Evolutionary conservation across 305 asterid genomes (phyloP), one percentile per base, ranked within the genome.

Genomic region (Ilex paraguariensis): DNA sequence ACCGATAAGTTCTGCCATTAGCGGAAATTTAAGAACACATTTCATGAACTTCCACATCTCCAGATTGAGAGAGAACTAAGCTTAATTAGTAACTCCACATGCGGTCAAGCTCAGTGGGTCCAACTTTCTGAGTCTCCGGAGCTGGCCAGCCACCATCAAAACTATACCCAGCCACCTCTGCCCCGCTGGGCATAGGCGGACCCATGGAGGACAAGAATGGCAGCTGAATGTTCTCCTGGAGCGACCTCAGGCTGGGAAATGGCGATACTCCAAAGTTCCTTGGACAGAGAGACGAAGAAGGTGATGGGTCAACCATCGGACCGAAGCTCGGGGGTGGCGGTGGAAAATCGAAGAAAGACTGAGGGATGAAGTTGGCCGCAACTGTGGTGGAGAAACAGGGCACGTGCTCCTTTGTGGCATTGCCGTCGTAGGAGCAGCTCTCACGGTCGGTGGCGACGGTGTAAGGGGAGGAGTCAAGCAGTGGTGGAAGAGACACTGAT

Each of bases 311-410:
- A 16, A 70, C 13, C 6, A 70, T 44, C 0, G 69, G 44, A 12
- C 44, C 46, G 62, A 44, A 64, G 5, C 52, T 17, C 55, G 48
- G 32, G 7, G 70, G 64, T 4, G 84, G 82, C 3, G 76, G 71
- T 5, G 88, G 82, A 10, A 76, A 75, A 10, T 83, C 85, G 67
- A 83, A 77, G 56, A 87, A 66, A 12, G 85, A 70, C 65, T 48
- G 70, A 16, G 76, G 77, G 80, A 73, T 75, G 82, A 75, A 84
- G 66, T 70, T 51, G 33, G 79, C 66, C 9, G 74, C 44, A 33
- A 74, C 60, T 33, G 81, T 13, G 58, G 82, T 88, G 98, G 98
- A 92, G 98, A 92, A 92, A 87, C 97, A 92, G 98, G 98, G 80
- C 97, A 92, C 98, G 97, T 92, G 98, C 97, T 88, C 97, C 61